Evolutionary conservation across 805 yeast genomes (phyloP).

Genomic region (Candida andamanensis): DNA sequence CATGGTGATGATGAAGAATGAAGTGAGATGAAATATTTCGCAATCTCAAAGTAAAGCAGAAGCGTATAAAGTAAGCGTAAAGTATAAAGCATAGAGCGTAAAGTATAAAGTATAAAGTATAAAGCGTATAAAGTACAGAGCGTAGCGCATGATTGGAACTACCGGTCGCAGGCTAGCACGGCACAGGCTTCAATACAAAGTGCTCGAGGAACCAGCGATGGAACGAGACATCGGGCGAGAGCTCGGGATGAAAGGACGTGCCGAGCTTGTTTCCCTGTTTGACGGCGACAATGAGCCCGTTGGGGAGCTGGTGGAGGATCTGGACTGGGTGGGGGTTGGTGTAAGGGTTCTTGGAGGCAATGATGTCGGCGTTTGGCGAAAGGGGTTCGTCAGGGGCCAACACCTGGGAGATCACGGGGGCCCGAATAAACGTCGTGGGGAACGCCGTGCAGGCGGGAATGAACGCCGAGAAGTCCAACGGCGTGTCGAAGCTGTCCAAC

Average conservation of each 20-base stretch:
- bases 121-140: too few species aligned
- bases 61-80: too few species aligned
- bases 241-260: conserved; percentile 79
- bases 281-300: conserved; percentile 59
- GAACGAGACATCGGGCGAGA: conserved; percentile 51
- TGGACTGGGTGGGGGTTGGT: conserved; percentile 28
- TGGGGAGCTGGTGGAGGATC: conserved; percentile 34
- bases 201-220: conserved; percentile 68
- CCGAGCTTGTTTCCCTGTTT: conserved; percentile 63
- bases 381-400: conserved; percentile 5
- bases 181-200: conserved; percentile 46
- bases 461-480: conserved; percentile 40
- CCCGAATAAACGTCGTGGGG: conserved; percentile 61
- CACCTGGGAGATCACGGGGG: conserved; percentile 55
- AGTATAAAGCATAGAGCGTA: too few species aligned
- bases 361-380: conserved; percentile 6
- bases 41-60: too few species aligned
- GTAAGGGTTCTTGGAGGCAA: conserved; percentile 19
- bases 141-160: too few species aligned
- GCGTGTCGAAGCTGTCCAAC: conserved; percentile 54
- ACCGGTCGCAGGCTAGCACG: too few species aligned
- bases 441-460: conserved; percentile 38
- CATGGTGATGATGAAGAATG: conserved; percentile 17
- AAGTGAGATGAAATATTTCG: too few species aligned
- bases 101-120: too few species aligned